These are phyloP conservation scores for Carallia pectinifolia DNA, from an alignment of 345 rosid species.

Conservation along the genomic window DNA sequence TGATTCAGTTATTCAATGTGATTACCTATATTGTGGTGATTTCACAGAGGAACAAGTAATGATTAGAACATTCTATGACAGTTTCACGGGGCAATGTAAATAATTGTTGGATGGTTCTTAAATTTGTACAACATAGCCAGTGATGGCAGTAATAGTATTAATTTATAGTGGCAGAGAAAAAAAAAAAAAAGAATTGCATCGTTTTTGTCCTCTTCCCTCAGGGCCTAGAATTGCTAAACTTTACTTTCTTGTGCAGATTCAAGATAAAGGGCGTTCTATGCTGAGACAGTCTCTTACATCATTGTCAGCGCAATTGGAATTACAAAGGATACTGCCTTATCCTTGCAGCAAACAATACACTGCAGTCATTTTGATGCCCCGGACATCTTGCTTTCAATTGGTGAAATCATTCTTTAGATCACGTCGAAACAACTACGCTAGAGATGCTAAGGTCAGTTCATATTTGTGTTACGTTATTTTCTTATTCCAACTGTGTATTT, in stretches of 20 bases:
- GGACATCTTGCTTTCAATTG: conserved; percentile 43
- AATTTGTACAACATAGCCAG: too few relatives aligned
- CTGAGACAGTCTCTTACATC: conserved; percentile 64
- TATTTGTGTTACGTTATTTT: conserved; percentile 2
- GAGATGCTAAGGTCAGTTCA: conserved; percentile 67
- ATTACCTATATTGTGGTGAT: neutral
- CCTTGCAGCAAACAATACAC: conserved; percentile 81
- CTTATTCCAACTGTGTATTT: neutral
- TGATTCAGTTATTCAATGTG: neutral
- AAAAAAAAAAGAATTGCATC: neutral
- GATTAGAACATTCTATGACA: neutral
- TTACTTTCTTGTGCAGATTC: conserved; percentile 42
- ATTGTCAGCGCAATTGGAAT: conserved; percentile 49
- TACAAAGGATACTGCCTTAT: conserved; percentile 65
- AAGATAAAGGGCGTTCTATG: conserved; percentile 67
- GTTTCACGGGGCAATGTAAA: neutral
- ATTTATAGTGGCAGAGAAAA: neutral
- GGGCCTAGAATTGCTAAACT: neutral
- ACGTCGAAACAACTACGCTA: conserved; percentile 17
- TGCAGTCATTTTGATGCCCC: conserved; percentile 78
- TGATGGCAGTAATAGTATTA: neutral
- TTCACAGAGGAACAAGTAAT: too few relatives aligned
- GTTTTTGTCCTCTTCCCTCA: neutral
- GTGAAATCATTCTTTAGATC: conserved; percentile 44
- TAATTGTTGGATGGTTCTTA: neutral